These are phyloP conservation scores for Bryoerythrophyllum caledonicum DNA, from an alignment of 225 moss, liverwort and hornwort species.

Conservation along the genomic window DNA sequence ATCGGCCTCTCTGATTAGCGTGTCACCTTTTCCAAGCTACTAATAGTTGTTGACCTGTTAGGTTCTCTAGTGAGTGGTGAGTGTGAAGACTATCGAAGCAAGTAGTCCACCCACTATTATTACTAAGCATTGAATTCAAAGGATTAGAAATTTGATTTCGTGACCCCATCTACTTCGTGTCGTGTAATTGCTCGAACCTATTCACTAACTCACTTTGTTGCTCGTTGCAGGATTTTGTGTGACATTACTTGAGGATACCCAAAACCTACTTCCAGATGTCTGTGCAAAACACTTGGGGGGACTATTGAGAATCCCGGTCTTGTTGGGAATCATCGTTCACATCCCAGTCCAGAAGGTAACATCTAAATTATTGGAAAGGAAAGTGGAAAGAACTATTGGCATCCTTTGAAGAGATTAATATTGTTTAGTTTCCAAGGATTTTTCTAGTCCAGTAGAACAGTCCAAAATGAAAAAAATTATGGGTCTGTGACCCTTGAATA, in stretches of 20 bases:
- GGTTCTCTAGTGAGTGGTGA: neutral
- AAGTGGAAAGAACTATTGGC: neutral
- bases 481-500: neutral
- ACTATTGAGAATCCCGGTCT: neutral
- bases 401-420: neutral
- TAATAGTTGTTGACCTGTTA: neutral
- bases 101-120: no score
- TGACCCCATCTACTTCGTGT: neutral
- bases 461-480: neutral
- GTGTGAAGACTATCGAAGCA: no score
- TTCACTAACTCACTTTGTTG: neutral
- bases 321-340: neutral
- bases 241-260: neutral
- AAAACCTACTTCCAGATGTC: neutral
- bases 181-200: neutral
- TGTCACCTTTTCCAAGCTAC: neutral
- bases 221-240: conserved; percentile 17
- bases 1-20: neutral
- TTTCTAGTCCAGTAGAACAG: neutral
- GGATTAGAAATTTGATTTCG: neutral
- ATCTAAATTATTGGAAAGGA: neutral
- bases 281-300: neutral
- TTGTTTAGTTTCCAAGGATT: neutral
- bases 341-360: neutral
- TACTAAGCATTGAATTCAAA: neutral